Evolutionary conservation across 192 early-diverging fungal genomes (phyloP).

Genomic region (Endogone sp.): DNA sequence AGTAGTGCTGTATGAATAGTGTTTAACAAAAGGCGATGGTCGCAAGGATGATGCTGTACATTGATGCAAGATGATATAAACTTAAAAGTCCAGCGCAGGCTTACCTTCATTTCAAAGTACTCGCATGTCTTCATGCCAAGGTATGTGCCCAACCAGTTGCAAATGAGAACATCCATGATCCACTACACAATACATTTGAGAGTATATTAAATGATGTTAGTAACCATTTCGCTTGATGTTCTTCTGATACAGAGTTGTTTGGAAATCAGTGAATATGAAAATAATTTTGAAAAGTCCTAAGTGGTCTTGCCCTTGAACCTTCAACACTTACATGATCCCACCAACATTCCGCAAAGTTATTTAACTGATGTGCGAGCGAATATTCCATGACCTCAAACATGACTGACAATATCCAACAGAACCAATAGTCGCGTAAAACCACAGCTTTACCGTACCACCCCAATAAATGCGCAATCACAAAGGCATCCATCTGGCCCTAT

Average conservation of each 20-base stretch:
- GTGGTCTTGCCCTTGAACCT: background rate
- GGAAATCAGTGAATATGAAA: background rate
- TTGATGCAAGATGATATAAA: no score
- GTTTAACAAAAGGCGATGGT: no score
- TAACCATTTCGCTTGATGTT: background rate
- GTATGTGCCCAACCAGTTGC: constrained; percentile 94
- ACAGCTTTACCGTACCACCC: constrained; percentile 95
- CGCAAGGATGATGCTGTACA: no score
- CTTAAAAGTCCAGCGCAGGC: no score
- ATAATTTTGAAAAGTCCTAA: background rate
- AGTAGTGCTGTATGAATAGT: constrained; percentile 62
- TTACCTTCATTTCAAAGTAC: constrained; percentile 87
- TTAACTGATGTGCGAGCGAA: constrained; percentile 89
- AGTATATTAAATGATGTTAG: background rate
- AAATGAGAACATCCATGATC: constrained; percentile 88
- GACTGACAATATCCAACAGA: constrained; percentile 94
- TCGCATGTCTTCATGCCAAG: constrained; percentile 97
- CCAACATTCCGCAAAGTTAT: constrained; percentile 99
- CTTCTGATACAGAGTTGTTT: no score
- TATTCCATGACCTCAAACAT: constrained; percentile 97
- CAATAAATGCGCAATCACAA: constrained; percentile 87
- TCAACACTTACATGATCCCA: constrained; percentile 85
- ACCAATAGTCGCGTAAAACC: constrained; percentile 89
- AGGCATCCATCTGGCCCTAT: constrained; percentile 85
- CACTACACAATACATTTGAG: constrained; percentile 45